phyloP scores from a whole-genome alignment of 164 flowering plant genomes.

The Piper betle region DNA sequence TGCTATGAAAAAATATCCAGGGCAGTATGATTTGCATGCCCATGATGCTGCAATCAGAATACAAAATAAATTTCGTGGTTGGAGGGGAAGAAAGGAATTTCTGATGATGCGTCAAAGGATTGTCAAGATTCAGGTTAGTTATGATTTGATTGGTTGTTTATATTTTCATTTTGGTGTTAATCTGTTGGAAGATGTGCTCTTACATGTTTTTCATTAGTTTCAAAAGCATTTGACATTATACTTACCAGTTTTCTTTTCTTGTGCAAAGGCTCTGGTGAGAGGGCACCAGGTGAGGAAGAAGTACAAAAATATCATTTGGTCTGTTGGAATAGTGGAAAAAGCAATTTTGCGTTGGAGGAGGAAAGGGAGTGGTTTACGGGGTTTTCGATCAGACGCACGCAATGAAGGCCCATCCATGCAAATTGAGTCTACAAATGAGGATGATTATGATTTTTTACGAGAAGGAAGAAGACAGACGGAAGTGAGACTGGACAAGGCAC shows the following conservation, averaged over 20 bases:
- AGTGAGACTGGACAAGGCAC: constrained; percentile 69
- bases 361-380: constrained; percentile 86
- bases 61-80: constrained; percentile 88
- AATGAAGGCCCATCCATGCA: constrained; percentile 24
- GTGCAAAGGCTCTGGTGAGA: constrained; percentile 78
- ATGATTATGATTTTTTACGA: constrained; percentile 84
- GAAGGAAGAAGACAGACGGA: constrained; percentile 86
- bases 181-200: too few species aligned
- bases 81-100: constrained; percentile 82
- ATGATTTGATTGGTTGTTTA: background rate
- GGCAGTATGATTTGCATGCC: constrained; percentile 42
- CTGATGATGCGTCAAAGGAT: constrained; percentile 58
- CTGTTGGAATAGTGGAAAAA: constrained; percentile 92
- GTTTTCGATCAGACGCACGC: constrained; percentile 50
- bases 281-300: constrained; percentile 95
- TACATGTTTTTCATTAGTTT: background rate
- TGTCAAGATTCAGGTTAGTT: constrained; percentile 78
- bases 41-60: constrained; percentile 75
- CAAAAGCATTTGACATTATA: background rate
- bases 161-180: background rate
- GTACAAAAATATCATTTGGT: constrained; percentile 64
- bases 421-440: constrained; percentile 38
- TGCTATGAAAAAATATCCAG: constrained; percentile 39
- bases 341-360: constrained; percentile 94
- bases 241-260: background rate